Evolutionary conservation across 2,329 filamentous ascomycete genomes (phyloP), one percentile per base, ranked within the genome.

Genomic region (Verticillium isaacii): DNA sequence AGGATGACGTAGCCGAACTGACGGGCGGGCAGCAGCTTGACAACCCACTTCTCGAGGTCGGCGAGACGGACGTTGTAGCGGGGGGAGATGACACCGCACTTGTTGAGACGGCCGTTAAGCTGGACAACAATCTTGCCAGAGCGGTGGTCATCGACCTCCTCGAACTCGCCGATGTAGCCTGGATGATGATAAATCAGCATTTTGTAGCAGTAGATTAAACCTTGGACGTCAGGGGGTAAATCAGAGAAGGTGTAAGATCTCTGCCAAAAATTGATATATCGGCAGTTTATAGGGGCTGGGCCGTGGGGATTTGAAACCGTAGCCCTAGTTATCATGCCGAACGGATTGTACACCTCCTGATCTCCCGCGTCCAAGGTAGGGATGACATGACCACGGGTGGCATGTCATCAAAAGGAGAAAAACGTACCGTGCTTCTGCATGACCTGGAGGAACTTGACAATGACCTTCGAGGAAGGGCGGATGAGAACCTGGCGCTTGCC

Each of bases 311-410:
- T 78, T 86, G 87, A 87, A 89, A 94, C 89, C 88, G 87, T 92
- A 89, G 90, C 92, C 78, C 94, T 97, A 99, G 95, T 98, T 98
- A 98, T 98, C 92, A 97, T 90, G 90, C 93, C 94, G 95, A 95
- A 89, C 74, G 72, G 69, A 69, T 58, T 58, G 9, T 45, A 50
- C 41, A 50, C 41, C 41, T 11, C 19, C 41, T 50, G 41, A 50
- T 45, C 17, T 32, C 50, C 32, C 37, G 14, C 19, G n/a, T 32
- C 19, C 41, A 23, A 23, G 41, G n/a, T 19, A 25, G 41, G 6
- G 41, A 23, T 12, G 41, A 12, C 19, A 23, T 23, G 34, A 36
- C 34, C 34, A 7, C 41, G 4, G 7, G 23, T 12, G 37, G 17
- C 14, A n/a, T 17, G 15, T n/a, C 15, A 23, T 11, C 17, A 12